These are phyloP conservation scores for Fonsecaea monophora DNA, from an alignment of 2,329 filamentous ascomycete genomes.

Conservation along the genomic window DNA sequence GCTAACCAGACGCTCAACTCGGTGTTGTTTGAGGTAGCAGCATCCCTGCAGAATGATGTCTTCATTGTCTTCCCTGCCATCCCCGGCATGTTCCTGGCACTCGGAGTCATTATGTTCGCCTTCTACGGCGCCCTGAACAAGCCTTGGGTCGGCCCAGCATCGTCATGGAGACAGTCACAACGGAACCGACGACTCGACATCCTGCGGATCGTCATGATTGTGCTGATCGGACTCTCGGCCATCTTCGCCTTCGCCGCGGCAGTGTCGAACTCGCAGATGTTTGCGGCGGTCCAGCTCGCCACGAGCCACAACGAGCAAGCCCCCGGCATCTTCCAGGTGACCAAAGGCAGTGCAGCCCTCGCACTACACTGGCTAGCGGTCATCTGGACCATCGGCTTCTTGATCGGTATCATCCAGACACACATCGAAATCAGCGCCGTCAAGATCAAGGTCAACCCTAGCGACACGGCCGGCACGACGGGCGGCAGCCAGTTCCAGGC, in stretches of 20 bases:
- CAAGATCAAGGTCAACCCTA: constrained; percentile 20
- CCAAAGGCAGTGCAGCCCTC: constrained; percentile 13
- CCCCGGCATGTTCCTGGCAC: constrained; percentile 18
- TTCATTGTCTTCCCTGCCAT: constrained; percentile 23
- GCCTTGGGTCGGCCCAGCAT: constrained; percentile 21
- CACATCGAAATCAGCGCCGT: constrained; percentile 24
- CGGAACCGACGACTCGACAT: constrained; percentile 15
- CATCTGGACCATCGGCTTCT: constrained; percentile 19
- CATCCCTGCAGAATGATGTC: constrained; percentile 17
- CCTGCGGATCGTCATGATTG: constrained; percentile 16
- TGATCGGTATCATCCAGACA: constrained; percentile 19
- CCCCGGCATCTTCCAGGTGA: constrained; percentile 17
- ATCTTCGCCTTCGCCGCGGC: constrained; percentile 19
- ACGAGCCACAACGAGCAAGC: constrained; percentile 17
- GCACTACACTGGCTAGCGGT: constrained; percentile 24
- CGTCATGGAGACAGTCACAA: constrained; percentile 17
- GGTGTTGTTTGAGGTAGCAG: constrained; percentile 6
- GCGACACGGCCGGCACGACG: constrained; percentile 19
- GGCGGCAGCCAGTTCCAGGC: constrained; percentile 15
- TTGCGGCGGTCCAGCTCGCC: constrained; percentile 17
- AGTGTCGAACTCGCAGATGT: constrained; percentile 22
- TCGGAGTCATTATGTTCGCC: constrained; percentile 14
- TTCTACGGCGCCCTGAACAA: constrained; percentile 18
- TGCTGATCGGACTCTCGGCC: constrained; percentile 8
- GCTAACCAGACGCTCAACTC: constrained; percentile 12